A percentile compares a stretch with the other conserved stretches of the same genome.
phyloP scores from a whole-genome alignment of 2,329 filamentous ascomycete species.

The Stromatinia cepivora region DNA sequence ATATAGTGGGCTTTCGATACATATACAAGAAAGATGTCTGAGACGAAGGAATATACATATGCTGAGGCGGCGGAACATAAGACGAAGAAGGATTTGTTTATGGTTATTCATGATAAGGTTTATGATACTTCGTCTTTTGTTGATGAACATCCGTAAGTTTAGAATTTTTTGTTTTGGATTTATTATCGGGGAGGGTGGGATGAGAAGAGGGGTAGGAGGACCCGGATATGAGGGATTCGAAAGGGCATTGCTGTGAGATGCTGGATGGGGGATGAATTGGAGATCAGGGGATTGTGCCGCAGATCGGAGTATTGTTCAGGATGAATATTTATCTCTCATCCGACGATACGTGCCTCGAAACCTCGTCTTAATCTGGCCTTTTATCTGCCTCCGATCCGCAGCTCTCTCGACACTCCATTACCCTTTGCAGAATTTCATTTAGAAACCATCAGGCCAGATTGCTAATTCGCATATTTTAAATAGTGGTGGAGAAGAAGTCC shows the following conservation, averaged over 20 bases:
- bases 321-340: background rate
- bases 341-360: background rate
- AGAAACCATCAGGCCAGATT: background rate
- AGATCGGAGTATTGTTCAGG: background rate
- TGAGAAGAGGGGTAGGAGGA: background rate
- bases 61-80: conserved; percentile 82
- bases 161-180: conserved; percentile 14
- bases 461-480: conserved; percentile 29
- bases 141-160: conserved; percentile 87
- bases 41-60: conserved; percentile 63
- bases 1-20: background rate
- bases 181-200: conserved; percentile 6
- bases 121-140: conserved; percentile 88
- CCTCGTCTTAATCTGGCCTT: background rate
- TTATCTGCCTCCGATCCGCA: background rate
- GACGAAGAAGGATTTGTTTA: conserved; percentile 89
- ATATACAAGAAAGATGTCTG: conserved; percentile 38
- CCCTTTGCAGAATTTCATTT: background rate
- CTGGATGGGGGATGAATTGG: background rate
- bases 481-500: conserved; percentile 96
- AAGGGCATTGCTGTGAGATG: background rate
- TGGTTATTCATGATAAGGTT: conserved; percentile 95
- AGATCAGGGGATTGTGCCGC: background rate
- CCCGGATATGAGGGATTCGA: background rate
- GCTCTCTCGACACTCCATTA: background rate